Evolutionary conservation across 1,284 basidiomycete species (phyloP), one percentile per base, ranked within the genome.

Genomic region (Trichosporon sp.): DNA sequence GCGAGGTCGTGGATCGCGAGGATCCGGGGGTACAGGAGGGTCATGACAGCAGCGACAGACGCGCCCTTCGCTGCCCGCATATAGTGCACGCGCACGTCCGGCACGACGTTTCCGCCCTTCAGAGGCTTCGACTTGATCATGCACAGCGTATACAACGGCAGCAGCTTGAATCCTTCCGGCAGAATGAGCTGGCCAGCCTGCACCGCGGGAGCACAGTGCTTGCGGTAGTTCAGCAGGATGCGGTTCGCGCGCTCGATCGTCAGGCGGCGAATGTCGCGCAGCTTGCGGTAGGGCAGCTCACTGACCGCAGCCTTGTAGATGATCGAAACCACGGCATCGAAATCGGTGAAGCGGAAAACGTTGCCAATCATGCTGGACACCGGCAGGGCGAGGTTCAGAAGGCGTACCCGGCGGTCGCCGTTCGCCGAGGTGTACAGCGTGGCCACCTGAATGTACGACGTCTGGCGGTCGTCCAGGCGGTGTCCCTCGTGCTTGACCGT

Each of bases 51-150:
- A 15, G 90, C 88, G 2, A 91, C 88, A 51, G 89, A 86, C 83
- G 90, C 88, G 0, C 88, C 88, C 72, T 90, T 87, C 62, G 97
- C 85, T 70, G 89, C 87, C 71, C 95, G 91, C 73, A 91, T 89
- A 78, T 92, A 89, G 80, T 91, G 92, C 69, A 93, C 93, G 67
- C 97, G 91, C 21, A 97, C 93, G 76, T 99, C 97, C 15, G 95
- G 91, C 4, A 92, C 90, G 60, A 99, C 95, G 77, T 89, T 91
- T 63, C 92, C 89, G 89, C 94, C 92, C 89, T 98, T 97, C 58
- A 99, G 84, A 29, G 94, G 89, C 81, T 98, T 97, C 70, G 88
- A 89, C 85, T 99, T 99, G 71, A 91, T 88, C 71, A 99, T 88
- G 6, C 90, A 90, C 6, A 99, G 86, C 1, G 89, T 88, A 78